Base-by-base conservation (phyloP, 257 asterid species). In the Nemophila menziesii region DNA sequence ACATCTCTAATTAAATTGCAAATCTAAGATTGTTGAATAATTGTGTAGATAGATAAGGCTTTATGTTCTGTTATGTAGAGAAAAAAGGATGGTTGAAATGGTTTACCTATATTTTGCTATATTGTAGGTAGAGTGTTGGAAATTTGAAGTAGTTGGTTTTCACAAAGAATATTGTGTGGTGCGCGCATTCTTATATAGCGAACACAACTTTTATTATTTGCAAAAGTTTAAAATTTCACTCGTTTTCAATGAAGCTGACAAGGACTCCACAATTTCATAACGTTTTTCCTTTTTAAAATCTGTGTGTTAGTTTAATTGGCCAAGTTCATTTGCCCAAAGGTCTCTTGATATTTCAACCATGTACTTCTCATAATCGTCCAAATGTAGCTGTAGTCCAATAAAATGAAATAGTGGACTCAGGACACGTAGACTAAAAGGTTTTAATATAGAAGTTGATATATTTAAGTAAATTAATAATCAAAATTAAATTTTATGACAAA, bases 1-100 rank as follows among this genome's bases (percentile, higher is more conserved):
- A 62, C 92, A 75, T 78, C 14, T 33, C 54, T 33, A 5, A 2
- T 2, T 5, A 17, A 41, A n/a, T n/a, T n/a, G n/a, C n/a, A 17
- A 41, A 1, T 18, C 14, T 9, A 41, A n/a, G 10, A 41, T 41
- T 41, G 2, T 20, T 41, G 20, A 7, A 11, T 38, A 19, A 10
- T 13, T 16, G n/a, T 13, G 43, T 38, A 13, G 43, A 38, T 13
- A 0, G 43, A 4, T 38, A 4, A 38, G 43, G 16, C 16, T 12
- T 12, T 9, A 11, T 2, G 13, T 11, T 11, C 6, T 8, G n/a
- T 38, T 4, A 20, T 20, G 17, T 1, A 38, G 5, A 38, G 10
- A 38, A 5, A n/a, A 38, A 4, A n/a, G 43, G 6, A 20, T n/a
- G 19, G 19, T 38, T 17, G 18, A 16, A 11, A 17, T 41, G 44